Evolutionary conservation across 2,329 filamentous ascomycete genomes (phyloP), one percentile per base, ranked within the genome.

Genomic region (Dissoconium aciculare): DNA sequence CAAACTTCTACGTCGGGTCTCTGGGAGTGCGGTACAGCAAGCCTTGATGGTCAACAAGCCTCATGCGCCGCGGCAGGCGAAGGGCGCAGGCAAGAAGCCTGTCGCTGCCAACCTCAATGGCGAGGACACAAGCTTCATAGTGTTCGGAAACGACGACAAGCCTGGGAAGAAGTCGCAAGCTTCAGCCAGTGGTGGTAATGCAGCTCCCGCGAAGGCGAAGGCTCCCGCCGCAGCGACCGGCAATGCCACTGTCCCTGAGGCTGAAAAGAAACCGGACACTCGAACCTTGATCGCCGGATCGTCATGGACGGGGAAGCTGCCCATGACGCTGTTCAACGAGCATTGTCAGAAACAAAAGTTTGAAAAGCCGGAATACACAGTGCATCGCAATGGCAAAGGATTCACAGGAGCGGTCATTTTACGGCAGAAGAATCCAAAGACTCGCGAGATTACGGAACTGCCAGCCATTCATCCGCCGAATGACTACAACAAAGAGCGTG

Each of bases 261-360:
- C 52, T 5, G 62, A 62, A n/a, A 73, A 71, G 52, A 71, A 68
- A 44, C 69, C 71, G 24, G 64, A 71, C 28, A 69, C 67, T 13
- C 62, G 69, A 55, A 82, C 91, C 45, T 63, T 98, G 42, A 92
- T 98, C 49, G 89, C 84, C 25, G 89, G 89, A 28, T 74, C 83
- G 35, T 94, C 84, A 44, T 98, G 89, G 89, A 98, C 89, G 0
- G 89, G 89, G 24, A 98, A 98, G 55, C 63, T 98, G 17, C 89
- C 89, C 1, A 80, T 94, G 41, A 94, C 92, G 52, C 67, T 95
- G 47, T 70, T 95, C 40, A 82, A 80, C 19, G 89, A 95, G 63
- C 81, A 92, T 58, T 94, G 85, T 48, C 84, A 93, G 59, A 91
- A 87, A 56, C 81, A 92, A 55, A 83, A 82, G 52, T 98, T 89